Conservation (phyloP, 768 basidiomycete species). For the Rubroboletus satanas region DNA sequence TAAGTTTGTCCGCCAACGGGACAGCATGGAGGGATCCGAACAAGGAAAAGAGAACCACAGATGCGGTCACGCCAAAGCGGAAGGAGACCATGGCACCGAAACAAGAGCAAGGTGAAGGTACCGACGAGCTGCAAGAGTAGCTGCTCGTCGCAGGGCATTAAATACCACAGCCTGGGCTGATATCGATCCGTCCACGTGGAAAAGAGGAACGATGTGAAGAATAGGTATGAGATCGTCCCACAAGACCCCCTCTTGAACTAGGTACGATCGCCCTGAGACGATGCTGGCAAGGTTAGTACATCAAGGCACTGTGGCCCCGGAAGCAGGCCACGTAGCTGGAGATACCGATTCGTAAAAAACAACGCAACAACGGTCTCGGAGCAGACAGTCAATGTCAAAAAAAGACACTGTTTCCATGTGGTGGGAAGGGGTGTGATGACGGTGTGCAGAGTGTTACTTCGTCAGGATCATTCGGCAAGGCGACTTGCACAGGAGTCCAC, state of each 20-base stretch:
- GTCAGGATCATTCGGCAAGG: neutral
- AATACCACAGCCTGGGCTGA: constrained; percentile 11
- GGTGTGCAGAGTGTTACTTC: neutral
- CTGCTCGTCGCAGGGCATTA: constrained; percentile 4
- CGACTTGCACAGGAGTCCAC: neutral
- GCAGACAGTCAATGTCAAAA: neutral
- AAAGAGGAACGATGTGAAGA: constrained; percentile 4
- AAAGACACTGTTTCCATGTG: neutral
- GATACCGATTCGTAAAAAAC: neutral
- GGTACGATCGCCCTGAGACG: neutral
- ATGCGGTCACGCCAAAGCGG: constrained; percentile 1
- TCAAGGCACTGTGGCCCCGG: constrained; percentile 1
- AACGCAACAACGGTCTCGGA: too few relatives aligned
- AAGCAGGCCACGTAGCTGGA: neutral
- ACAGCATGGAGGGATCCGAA: constrained; percentile 8
- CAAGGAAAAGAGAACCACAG: constrained; percentile 3
- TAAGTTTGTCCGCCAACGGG: constrained; percentile 24
- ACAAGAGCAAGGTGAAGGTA: neutral
- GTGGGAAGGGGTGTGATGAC: neutral
- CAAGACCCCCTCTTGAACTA: neutral
- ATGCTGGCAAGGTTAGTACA: neutral
- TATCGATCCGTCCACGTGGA: neutral
- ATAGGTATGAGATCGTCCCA: neutral
- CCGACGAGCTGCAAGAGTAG: neutral
- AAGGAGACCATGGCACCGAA: constrained; percentile 15